Evolutionary conservation across 2,329 filamentous ascomycete species (phyloP).

Genomic region (Fusarium sororula): DNA sequence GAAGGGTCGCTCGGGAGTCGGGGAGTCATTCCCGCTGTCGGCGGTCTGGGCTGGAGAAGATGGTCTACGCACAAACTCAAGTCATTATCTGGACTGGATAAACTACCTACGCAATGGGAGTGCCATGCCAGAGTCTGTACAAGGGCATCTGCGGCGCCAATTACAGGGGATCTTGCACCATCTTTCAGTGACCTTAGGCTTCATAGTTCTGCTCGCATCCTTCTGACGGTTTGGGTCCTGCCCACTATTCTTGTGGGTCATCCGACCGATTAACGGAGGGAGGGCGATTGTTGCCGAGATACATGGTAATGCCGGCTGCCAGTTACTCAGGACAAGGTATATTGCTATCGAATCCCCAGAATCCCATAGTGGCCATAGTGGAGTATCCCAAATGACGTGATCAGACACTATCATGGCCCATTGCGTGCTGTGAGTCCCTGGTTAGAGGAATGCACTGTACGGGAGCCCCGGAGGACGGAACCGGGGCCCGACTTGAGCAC

Average conservation of each 20-base stretch:
- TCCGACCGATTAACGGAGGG: constrained; percentile 41
- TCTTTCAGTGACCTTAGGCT: constrained; percentile 8
- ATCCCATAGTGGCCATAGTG: constrained; percentile 33
- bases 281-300: constrained; percentile 26
- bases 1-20: constrained; percentile 38
- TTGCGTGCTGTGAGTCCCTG: constrained; percentile 17
- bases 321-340: constrained; percentile 17
- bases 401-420: constrained; percentile 38
- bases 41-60: constrained; percentile 36
- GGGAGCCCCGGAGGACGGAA: constrained; percentile 20
- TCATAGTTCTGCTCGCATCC: constrained; percentile 16
- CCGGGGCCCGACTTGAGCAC: constrained; percentile 17
- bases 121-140: neutral
- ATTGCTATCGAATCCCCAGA: constrained; percentile 25
- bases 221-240: constrained; percentile 12
- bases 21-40: constrained; percentile 43
- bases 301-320: neutral
- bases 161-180: neutral
- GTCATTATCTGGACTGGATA: constrained; percentile 7
- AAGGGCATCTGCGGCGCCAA: constrained; percentile 9
- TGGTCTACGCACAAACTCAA: neutral
- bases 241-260: constrained; percentile 34
- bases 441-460: constrained; percentile 29
- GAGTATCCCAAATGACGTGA: constrained; percentile 42
- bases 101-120: constrained; percentile 13